Conservation (phyloP, 192 early-diverging fungal genomes). For the Coemansia umbellata region DNA sequence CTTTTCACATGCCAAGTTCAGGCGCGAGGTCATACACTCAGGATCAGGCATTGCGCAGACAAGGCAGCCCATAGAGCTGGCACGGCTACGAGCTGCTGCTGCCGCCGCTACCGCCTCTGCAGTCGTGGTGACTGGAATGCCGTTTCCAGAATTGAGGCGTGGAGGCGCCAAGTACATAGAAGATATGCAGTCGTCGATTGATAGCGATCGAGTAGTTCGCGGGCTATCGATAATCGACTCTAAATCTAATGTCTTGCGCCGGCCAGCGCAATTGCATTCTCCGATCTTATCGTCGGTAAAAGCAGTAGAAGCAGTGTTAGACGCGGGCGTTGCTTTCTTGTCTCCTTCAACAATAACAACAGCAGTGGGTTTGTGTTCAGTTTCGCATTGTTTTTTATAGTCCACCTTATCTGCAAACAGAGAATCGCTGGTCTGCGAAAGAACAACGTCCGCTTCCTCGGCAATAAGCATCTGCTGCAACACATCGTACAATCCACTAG, state of each 20-base stretch:
- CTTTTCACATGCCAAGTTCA: background rate
- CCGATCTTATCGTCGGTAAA: background rate
- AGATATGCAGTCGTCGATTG: conserved; percentile 48
- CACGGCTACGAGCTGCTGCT: background rate
- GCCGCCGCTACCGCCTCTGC: conserved; percentile 5
- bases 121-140: background rate
- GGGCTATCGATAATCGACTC: conserved; percentile 47
- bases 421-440: conserved; percentile 7
- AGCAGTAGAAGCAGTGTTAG: background rate
- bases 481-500: conserved; percentile 12
- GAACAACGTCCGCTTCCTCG: conserved; percentile 37
- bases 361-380: background rate
- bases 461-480: conserved; percentile 36
- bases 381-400: too few relatives aligned
- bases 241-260: conserved; percentile 16
- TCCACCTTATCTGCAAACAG: too few relatives aligned
- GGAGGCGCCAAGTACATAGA: conserved; percentile 20
- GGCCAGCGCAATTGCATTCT: background rate
- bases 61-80: conserved; percentile 14
- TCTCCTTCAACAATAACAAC: background rate
- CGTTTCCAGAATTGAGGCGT: conserved; percentile 5
- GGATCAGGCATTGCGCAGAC: conserved; percentile 6
- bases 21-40: background rate
- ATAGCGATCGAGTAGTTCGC: conserved; percentile 39
- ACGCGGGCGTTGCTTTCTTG: background rate